Conservation (phyloP, 2,329 filamentous ascomycete species). For the Neofusicoccum cordaticola region DNA sequence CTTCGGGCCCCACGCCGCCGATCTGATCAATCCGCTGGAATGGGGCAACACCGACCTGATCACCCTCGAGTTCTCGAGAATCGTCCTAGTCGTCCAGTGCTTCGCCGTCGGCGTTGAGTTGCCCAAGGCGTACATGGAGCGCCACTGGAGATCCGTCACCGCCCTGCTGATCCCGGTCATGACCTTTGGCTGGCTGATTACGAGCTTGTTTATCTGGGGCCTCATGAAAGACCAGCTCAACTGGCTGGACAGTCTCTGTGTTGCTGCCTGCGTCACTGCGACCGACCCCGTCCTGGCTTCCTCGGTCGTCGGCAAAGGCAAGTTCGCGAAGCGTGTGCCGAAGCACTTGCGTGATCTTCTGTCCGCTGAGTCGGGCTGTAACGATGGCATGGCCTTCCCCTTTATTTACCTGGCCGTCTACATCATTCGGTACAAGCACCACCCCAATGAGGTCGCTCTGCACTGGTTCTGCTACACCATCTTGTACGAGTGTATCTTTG, state of each 20-base stretch:
- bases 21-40: constrained; percentile 69
- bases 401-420: constrained; percentile 94
- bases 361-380: constrained; percentile 95
- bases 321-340: constrained; percentile 94
- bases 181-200: constrained; percentile 92
- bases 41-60: constrained; percentile 86
- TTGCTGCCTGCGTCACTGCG: constrained; percentile 91
- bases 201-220: constrained; percentile 93
- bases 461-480: constrained; percentile 90
- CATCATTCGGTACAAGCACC: constrained; percentile 74
- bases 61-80: constrained; percentile 84
- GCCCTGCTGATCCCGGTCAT: constrained; percentile 91
- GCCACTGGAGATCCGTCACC: constrained; percentile 89
- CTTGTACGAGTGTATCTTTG: constrained; percentile 93
- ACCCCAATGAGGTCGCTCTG: constrained; percentile 67
- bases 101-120: constrained; percentile 89
- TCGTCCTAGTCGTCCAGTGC: constrained; percentile 88
- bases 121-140: constrained; percentile 95
- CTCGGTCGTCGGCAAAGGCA: constrained; percentile 97
- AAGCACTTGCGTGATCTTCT: constrained; percentile 95
- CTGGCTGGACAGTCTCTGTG: constrained; percentile 85
- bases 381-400: constrained; percentile 99
- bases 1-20: constrained; percentile 80
- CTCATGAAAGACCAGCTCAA: constrained; percentile 69
- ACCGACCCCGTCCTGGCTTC: constrained; percentile 96